Evolutionary conservation across 768 basidiomycete species (phyloP).

Genomic region (Hebeloma cylindrosporum): DNA sequence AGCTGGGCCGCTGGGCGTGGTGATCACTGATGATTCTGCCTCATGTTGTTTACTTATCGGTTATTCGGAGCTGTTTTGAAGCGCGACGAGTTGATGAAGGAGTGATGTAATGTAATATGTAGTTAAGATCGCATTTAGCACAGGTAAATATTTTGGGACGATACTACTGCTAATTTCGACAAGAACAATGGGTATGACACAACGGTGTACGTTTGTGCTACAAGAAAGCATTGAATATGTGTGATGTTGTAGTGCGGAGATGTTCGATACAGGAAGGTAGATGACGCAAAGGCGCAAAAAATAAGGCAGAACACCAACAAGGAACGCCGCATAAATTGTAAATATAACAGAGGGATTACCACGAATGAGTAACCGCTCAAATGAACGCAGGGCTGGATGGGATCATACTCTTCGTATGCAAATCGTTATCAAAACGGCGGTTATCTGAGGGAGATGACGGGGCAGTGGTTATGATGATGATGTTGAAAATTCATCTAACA

Average conservation of each 20-base stretch:
- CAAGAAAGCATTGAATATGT: not conserved
- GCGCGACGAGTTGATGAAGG: not conserved
- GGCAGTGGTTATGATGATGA: constrained; percentile 17
- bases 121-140: too few relatives aligned
- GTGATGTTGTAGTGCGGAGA: constrained; percentile 1
- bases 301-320: not conserved
- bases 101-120: not conserved
- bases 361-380: too few relatives aligned
- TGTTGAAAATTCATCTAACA: constrained; percentile 42
- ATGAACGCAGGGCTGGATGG: not conserved
- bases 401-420: constrained; percentile 7
- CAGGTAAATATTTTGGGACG: too few relatives aligned
- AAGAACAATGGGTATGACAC: too few relatives aligned
- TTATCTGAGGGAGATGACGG: constrained; percentile 11
- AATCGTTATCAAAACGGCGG: constrained; percentile 8
- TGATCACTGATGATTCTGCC: not conserved
- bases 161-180: too few relatives aligned
- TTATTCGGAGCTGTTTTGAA: too few relatives aligned
- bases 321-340: constrained; percentile 5
- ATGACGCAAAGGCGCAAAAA: too few relatives aligned
- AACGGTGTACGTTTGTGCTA: constrained; percentile 2
- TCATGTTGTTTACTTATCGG: too few relatives aligned
- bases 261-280: not conserved
- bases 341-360: too few relatives aligned
- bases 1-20: not conserved